Evolutionary conservation across 129 eudicot species (phyloP).

Genomic region (Daucus carota): DH1_v3.0 NC_030388.2:10518501-10519000

Average conservation of each 20-base stretch:
- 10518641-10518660: constrained; percentile 12
- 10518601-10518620: not conserved
- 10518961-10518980: constrained; percentile 1
- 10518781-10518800: constrained; percentile 12
- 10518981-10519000: constrained; percentile 1
- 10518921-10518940: constrained; percentile 22
- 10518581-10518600: not conserved
- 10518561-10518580: not conserved
- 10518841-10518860: constrained; percentile 11
- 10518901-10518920: constrained; percentile 54
- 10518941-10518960: constrained; percentile 20
- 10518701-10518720: not conserved
- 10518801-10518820: constrained; percentile 18
- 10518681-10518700: constrained; percentile 13
- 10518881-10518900: constrained; percentile 35
- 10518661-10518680: constrained; percentile 5
- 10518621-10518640: not conserved
- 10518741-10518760: not conserved
- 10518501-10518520: not conserved
- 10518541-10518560: not conserved
- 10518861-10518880: constrained; percentile 12
- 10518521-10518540: constrained; percentile 9
- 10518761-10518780: constrained; percentile 15
- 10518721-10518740: constrained; percentile 9
- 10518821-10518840: constrained; percentile 22